phyloP scores from a whole-genome alignment of 441 rosid species.

The Syzygium syzygioides region DNA sequence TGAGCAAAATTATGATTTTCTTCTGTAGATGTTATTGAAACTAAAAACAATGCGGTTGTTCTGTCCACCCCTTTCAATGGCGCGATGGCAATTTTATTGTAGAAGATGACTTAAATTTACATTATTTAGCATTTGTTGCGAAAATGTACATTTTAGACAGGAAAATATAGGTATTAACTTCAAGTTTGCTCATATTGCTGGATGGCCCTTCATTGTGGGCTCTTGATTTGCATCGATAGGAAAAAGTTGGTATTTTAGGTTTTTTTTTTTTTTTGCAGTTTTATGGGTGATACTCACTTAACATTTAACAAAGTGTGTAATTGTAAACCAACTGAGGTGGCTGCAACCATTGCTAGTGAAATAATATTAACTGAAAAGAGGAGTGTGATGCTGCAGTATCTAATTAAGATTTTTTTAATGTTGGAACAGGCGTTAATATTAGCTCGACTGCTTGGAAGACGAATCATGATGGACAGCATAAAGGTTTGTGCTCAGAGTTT shows the following conservation, averaged over 20 bases:
- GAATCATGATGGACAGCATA: conserved; percentile 58
- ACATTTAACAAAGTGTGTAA: background rate
- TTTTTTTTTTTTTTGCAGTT: background rate
- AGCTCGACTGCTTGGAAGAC: conserved; percentile 80
- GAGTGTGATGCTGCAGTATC: background rate
- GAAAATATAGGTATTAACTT: background rate
- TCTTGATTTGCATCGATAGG: background rate
- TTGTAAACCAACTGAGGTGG: background rate
- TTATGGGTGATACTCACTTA: background rate
- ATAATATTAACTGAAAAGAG: background rate
- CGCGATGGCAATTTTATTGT: background rate
- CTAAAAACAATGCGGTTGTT: background rate
- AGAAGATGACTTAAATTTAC: background rate
- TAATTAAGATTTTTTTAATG: conserved; percentile 14
- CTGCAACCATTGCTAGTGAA: background rate
- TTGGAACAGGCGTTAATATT: conserved; percentile 75
- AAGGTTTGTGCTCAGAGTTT: conserved; percentile 38
- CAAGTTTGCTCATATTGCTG: background rate
- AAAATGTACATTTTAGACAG: background rate
- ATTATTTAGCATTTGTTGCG: background rate
- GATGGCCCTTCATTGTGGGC: background rate
- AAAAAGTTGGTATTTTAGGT: background rate
- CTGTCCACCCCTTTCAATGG: background rate
- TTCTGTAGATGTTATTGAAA: background rate
- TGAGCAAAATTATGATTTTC: background rate